Evolutionary conservation across 1,284 basidiomycete genomes (phyloP).

Genomic region (Ceratorhiza oryzae-sativae): DNA sequence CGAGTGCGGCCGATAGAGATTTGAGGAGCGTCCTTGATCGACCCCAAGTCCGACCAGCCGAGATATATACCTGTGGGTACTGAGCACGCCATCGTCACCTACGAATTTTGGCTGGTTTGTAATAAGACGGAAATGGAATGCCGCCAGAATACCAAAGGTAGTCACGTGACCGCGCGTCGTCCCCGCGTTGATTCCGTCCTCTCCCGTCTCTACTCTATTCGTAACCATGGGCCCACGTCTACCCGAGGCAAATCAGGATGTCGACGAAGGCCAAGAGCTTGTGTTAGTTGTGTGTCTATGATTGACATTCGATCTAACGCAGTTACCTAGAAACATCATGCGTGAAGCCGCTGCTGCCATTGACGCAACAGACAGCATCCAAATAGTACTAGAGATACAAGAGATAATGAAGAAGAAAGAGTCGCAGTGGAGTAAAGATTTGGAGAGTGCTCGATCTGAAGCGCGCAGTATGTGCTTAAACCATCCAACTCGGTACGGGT

Average conservation of each 20-base stretch:
- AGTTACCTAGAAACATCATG: conserved; percentile 13
- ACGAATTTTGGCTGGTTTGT: not conserved
- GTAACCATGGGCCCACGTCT: conserved; percentile 14
- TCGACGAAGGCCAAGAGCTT: conserved; percentile 19
- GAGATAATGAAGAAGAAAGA: conserved; percentile 35
- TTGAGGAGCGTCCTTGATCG: not conserved
- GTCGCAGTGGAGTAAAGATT: conserved; percentile 10
- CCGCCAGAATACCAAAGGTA: not conserved
- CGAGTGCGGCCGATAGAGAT: not conserved
- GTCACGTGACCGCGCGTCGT: conserved; percentile 12
- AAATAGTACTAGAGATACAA: conserved; percentile 28
- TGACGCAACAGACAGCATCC: conserved; percentile 15
- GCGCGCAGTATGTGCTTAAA: not conserved
- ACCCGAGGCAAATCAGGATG: conserved; percentile 1
- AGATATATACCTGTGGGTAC: conserved; percentile 24
- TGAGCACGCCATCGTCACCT: conserved; percentile 32
- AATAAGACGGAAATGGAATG: not conserved
- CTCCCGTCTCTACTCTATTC: not conserved
- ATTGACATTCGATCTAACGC: not conserved
- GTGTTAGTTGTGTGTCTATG: not conserved
- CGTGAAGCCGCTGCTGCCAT: conserved; percentile 14
- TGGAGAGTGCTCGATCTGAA: not conserved
- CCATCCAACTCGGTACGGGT: not conserved
- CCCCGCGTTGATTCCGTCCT: not conserved
- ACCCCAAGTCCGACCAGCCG: conserved; percentile 17